Evolutionary conservation across 768 basidiomycete genomes (phyloP), one percentile per base, ranked within the genome.

Genomic region (Antrodiella citrinella): DNA sequence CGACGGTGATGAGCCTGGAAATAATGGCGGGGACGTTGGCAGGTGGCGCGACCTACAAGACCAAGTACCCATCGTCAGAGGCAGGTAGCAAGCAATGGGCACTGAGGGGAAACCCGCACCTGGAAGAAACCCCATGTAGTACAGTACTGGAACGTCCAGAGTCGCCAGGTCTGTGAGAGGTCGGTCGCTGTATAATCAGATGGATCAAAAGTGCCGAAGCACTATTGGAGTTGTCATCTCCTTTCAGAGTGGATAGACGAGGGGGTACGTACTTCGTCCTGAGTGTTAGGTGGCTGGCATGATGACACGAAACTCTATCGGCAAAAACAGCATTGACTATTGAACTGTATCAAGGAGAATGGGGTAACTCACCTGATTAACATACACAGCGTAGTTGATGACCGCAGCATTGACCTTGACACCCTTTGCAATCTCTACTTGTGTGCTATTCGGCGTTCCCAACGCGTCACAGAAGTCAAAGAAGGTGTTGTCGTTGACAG

Each of bases 91-190:
- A n/a, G n/a, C n/a, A n/a, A n/a, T n/a, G n/a, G n/a, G n/a, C n/a
- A n/a, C n/a, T n/a, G n/a, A n/a, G n/a, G 21, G 7, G 19, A 26
- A 26, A 21, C 18, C n/a, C 53, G n/a, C 39, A 62, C 61, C 30
- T 51, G 51, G 51, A 60, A 53, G 54, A 60, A 62, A 43, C 57
- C 61, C 91, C 91, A 95, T 58, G 95, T 80, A 0, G 90, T 92
- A 70, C 91, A 94, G 51, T 89, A 88, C 69, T 91, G 94, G 74
- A 92, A 96, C 4, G 71, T 58, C 94, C 94, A 98, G 12, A 82
- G 65, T 25, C 91, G 78, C 94, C 94, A 97, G 1, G 76, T 77
- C 59, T 91, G 79, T 47, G 78, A 72, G 13, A 92, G 67, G 20
- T 77, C 78, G 1, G 75, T 77, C 15, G 73, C 69, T 56, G 75